phyloP scores from a whole-genome alignment of 441 rosid genomes.

The Manihot esculenta region DNA sequence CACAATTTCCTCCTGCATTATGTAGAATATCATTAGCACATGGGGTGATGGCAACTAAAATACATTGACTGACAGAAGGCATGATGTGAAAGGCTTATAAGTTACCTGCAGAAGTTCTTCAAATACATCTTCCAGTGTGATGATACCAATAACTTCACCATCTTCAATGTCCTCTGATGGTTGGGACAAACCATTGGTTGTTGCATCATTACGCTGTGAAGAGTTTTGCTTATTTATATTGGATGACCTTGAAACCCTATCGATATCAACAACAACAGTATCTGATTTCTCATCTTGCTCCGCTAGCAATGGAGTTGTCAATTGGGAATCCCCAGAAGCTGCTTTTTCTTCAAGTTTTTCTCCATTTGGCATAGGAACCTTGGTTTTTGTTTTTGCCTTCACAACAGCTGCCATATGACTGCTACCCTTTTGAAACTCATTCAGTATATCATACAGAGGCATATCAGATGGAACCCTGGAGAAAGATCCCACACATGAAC shows the following conservation, averaged over 20 bases:
- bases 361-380: conserved; percentile 42
- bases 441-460: conserved; percentile 89
- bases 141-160: conserved; percentile 91
- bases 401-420: conserved; percentile 99
- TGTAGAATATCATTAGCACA: conserved; percentile 9
- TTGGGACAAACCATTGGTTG: conserved; percentile 41
- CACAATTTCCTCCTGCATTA: conserved; percentile 86
- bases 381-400: conserved; percentile 62
- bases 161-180: conserved; percentile 76
- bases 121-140: conserved; percentile 95
- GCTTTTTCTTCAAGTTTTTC: conserved; percentile 44
- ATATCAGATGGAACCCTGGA: conserved; percentile 89
- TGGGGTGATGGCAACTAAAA: too few relatives aligned
- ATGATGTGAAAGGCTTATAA: conserved; percentile 3
- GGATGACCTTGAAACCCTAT: conserved; percentile 42
- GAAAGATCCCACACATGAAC: conserved; percentile 13
- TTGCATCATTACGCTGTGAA: conserved; percentile 36
- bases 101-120: conserved; percentile 86
- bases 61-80: neutral
- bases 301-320: conserved; percentile 65
- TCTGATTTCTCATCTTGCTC: conserved; percentile 56
- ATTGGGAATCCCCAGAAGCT: conserved; percentile 36
- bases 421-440: conserved; percentile 98
- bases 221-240: conserved; percentile 17
- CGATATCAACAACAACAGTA: conserved; percentile 60